Percentiles rank a stretch among this genome's conserved stretches.
phyloP scores from a whole-genome alignment of 2,329 filamentous ascomycete genomes.

The Aureobasidium sp. region DNA sequence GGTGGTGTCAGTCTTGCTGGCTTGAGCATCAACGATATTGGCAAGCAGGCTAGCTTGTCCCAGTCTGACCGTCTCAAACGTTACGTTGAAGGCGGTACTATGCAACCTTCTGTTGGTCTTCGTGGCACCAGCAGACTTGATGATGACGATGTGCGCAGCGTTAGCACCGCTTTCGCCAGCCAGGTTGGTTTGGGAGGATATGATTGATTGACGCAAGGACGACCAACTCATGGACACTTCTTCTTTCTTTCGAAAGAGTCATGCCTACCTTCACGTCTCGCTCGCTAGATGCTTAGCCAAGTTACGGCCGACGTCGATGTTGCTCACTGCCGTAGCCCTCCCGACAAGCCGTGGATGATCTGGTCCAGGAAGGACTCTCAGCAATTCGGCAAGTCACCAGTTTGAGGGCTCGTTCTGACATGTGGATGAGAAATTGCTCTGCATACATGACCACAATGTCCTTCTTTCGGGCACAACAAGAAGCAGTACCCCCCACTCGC shows the following conservation, averaged over 20 bases:
- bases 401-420: background rate
- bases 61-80: conserved; percentile 89
- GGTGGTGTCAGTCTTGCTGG: conserved; percentile 84
- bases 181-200: conserved; percentile 52
- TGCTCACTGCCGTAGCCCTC: background rate
- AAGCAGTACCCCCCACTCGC: background rate
- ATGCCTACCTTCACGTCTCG: conserved; percentile 7
- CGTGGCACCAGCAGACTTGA: conserved; percentile 52
- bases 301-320: background rate
- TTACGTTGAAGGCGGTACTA: conserved; percentile 65
- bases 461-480: background rate
- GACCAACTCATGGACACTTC: background rate
- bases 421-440: background rate
- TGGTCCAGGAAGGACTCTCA: background rate
- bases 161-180: conserved; percentile 93
- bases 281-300: background rate
- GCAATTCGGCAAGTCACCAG: background rate
- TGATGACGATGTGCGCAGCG: conserved; percentile 91
- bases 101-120: conserved; percentile 10
- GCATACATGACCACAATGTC: background rate
- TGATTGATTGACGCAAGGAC: conserved; percentile 21
- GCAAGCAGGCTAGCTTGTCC: conserved; percentile 64
- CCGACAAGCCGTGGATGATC: background rate
- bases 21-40: conserved; percentile 62
- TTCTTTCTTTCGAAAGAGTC: background rate